phyloP scores from a whole-genome alignment of 2,329 filamentous ascomycete species.

The Aspergillus ustus region DNA sequence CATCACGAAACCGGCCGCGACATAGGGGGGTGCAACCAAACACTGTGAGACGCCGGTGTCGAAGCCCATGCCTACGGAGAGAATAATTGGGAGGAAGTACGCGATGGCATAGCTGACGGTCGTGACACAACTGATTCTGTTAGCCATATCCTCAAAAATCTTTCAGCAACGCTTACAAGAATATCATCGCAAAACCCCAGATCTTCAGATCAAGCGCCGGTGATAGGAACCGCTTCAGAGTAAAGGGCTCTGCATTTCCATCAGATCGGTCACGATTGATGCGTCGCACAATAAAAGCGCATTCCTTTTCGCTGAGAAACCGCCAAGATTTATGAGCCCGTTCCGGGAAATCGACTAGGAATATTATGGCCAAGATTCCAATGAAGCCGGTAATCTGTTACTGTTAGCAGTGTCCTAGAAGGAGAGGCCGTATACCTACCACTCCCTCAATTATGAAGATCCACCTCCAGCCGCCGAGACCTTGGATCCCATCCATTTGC shows the following conservation, averaged over 20 bases:
- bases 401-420: background rate
- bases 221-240: conserved; percentile 51
- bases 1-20: conserved; percentile 68
- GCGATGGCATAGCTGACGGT: conserved; percentile 76
- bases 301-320: conserved; percentile 46
- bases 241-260: conserved; percentile 54
- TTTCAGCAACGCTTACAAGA: conserved; percentile 51
- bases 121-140: conserved; percentile 56
- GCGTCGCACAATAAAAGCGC: conserved; percentile 55
- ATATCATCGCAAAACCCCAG: conserved; percentile 59
- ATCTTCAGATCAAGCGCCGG: conserved; percentile 57
- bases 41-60: conserved; percentile 67
- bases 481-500: conserved; percentile 48
- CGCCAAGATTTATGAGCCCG: conserved; percentile 37
- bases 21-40: conserved; percentile 72
- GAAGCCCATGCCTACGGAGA: conserved; percentile 67
- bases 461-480: conserved; percentile 56
- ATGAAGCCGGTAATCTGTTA: conserved; percentile 33
- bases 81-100: conserved; percentile 78
- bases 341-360: conserved; percentile 47
- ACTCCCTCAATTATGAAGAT: conserved; percentile 61
- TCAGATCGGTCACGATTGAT: conserved; percentile 60
- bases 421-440: conserved; percentile 21
- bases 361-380: conserved; percentile 36
- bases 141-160: background rate